Evolutionary conservation across 768 basidiomycete species (phyloP), one percentile per base, ranked within the genome.

Genomic region (Obba rivulosa): DNA sequence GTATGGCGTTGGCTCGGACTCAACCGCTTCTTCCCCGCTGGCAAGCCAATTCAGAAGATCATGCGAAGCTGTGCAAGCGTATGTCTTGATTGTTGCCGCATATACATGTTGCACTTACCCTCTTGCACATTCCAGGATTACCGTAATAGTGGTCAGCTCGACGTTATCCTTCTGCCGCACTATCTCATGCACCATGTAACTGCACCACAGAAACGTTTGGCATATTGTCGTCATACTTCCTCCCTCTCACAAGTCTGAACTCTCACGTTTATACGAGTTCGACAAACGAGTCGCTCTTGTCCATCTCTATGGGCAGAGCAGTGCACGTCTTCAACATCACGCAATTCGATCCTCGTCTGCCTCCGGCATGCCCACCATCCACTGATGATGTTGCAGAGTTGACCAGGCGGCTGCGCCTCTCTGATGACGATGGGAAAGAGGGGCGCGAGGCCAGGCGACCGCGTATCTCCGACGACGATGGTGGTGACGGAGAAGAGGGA

Each of bases 1-100:
- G 62, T 87, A 14, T 86, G 85, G 82, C 74, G 72, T 28, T 89
- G 87, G 87, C 67, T 88, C 24, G 75, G 77, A 4, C 65, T 82
- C 18, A 65, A 80, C 52, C 74, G 85, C 13, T 88, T 81, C 62
- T 83, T 86, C 56, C 81, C 81, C 2, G 59, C 68, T 55, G 50
- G 65, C 57, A 49, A 54, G 49, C 24, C 60, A 36, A 45, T 69
- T 57, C 62, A 62, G 39, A 67, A 60, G 34, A 62, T 73, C 20
- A 67, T 81, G 56, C 69, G 79, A 51, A 83, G 83, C 17, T 80
- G 79, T 51, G 73, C 77, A 41, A 80, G 81, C 42, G 85, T 87
- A 64, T 25, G 80, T 64, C 18, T 13, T 42, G 18, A 8, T 46
- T 40, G 42, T n/a, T 31, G 5, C 28, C 7, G 5, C 28, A 31